These are phyloP conservation scores for Tetracladium maxilliforme DNA, from an alignment of 2,329 filamentous ascomycete genomes.

Conservation along the genomic window DNA sequence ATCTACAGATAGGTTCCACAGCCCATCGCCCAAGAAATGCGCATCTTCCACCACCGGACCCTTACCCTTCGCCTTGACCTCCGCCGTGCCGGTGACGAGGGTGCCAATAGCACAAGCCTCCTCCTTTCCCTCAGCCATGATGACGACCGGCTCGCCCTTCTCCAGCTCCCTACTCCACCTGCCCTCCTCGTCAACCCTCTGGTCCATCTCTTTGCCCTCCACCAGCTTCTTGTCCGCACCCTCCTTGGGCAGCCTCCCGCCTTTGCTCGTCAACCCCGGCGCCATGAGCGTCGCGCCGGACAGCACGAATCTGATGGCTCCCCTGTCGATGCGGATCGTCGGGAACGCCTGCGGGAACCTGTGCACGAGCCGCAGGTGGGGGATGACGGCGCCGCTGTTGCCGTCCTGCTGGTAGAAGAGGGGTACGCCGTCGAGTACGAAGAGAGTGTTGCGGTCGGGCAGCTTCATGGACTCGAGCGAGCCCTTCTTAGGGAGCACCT, in stretches of 20 bases:
- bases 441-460: slow-evolving; percentile 81
- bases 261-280: slow-evolving; percentile 73
- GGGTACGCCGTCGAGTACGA: slow-evolving; percentile 62
- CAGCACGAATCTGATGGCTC: slow-evolving; percentile 92
- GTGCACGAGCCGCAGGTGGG: slow-evolving; percentile 82
- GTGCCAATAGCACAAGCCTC: slow-evolving; percentile 80
- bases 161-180: slow-evolving; percentile 52
- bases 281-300: slow-evolving; percentile 93
- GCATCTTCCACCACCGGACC: slow-evolving; percentile 87
- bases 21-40: slow-evolving; percentile 85
- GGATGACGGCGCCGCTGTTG: slow-evolving; percentile 58
- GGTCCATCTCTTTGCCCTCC: slow-evolving; percentile 13
- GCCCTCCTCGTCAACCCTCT: slow-evolving; percentile 21
- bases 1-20: slow-evolving; percentile 91
- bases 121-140: slow-evolving; percentile 87
- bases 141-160: slow-evolving; percentile 72
- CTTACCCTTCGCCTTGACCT: slow-evolving; percentile 90
- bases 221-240: slow-evolving; percentile 18
- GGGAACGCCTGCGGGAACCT: slow-evolving; percentile 76
- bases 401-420: slow-evolving; percentile 93
- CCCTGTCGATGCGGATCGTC: slow-evolving; percentile 79
- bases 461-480: slow-evolving; percentile 85
- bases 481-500: slow-evolving; percentile 88
- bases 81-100: slow-evolving; percentile 71
- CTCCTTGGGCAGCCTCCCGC: slow-evolving; percentile 56